Evolutionary conservation across 2,329 filamentous ascomycete genomes (phyloP).

Genomic region (Aspergillus clavatus): DNA sequence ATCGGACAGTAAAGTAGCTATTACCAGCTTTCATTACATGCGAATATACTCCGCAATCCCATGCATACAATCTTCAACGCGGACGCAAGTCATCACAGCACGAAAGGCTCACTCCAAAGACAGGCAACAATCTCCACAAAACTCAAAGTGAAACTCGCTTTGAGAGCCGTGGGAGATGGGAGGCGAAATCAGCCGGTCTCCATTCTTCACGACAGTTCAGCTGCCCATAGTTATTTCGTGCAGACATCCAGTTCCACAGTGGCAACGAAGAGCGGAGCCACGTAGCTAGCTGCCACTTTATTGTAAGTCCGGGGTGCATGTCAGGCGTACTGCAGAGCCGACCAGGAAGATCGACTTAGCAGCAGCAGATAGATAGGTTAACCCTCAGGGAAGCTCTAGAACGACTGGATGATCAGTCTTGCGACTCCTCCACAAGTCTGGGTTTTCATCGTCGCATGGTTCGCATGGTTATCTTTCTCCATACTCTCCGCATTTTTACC

Average conservation of each 20-base stretch:
- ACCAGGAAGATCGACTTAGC: neutral
- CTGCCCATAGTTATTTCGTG: constrained; percentile 20
- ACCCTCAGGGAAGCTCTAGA: neutral
- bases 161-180: neutral
- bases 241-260: constrained; percentile 17
- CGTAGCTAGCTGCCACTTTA: constrained; percentile 14
- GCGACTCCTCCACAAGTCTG: neutral
- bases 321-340: constrained; percentile 12
- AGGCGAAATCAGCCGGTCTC: no score
- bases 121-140: neutral
- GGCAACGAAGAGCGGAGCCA: constrained; percentile 16
- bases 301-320: neutral
- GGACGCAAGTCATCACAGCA: no score
- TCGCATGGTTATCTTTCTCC: neutral
- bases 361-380: neutral
- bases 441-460: neutral
- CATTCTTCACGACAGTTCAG: no score
- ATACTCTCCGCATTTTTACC: neutral
- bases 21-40: no score
- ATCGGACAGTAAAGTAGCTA: no score
- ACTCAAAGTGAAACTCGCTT: neutral
- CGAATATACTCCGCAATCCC: no score
- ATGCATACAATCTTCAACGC: no score
- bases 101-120: no score
- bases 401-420: neutral